phyloP scores from a whole-genome alignment of 371 early-diverging fungal species.

The Mortierella sp. region DNA sequence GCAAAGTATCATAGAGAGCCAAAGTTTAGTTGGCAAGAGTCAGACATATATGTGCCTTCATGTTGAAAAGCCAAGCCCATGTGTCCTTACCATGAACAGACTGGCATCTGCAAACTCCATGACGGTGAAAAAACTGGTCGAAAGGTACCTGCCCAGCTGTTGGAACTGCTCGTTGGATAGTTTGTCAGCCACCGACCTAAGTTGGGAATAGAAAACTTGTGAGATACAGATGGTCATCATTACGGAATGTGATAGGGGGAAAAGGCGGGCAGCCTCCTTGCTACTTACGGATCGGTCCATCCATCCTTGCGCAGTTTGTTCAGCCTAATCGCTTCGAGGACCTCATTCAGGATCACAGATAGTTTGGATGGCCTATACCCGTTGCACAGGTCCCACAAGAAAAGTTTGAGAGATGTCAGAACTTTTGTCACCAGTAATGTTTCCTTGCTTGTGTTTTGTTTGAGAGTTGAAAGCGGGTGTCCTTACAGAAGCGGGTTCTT shows the following conservation, averaged over 20 bases:
- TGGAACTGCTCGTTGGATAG: slow-evolving; percentile 45
- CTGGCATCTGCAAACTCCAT: slow-evolving; percentile 39
- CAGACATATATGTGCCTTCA: neutral
- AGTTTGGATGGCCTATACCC: slow-evolving; percentile 39
- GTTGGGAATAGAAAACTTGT: neutral
- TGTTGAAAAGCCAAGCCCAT: neutral
- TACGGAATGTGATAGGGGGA: no score
- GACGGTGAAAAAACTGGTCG: slow-evolving; percentile 51
- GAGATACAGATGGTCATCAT: neutral
- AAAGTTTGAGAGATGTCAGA: neutral
- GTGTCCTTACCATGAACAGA: slow-evolving; percentile 33
- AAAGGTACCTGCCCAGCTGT: slow-evolving; percentile 38
- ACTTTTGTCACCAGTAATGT: no score
- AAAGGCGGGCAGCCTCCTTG: neutral
- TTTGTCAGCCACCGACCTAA: slow-evolving; percentile 23
- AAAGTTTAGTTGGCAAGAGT: neutral
- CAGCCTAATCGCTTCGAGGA: slow-evolving; percentile 37
- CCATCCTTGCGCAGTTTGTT: slow-evolving; percentile 34
- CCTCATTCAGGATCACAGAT: slow-evolving; percentile 42
- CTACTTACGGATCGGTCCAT: slow-evolving; percentile 47
- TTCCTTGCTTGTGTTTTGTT: no score
- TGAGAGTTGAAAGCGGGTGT: no score
- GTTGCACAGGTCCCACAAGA: neutral
- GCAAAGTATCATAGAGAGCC: neutral
- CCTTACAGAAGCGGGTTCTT: slow-evolving; percentile 22